Evolutionary conservation across 306 rosid genomes (phyloP), one percentile per base, ranked within the genome.

Genomic region (Gastrolobium villosum): DNA sequence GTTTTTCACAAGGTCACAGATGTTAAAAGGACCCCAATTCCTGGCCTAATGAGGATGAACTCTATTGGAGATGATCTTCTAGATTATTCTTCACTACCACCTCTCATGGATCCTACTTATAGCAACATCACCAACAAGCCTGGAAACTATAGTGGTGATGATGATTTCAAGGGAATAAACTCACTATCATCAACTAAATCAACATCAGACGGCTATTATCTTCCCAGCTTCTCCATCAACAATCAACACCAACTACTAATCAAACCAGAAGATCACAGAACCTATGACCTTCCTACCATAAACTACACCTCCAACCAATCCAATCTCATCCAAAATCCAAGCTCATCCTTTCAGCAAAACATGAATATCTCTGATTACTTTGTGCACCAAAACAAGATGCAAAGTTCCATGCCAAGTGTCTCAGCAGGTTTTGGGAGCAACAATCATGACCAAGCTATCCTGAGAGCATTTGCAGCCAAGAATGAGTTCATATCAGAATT

Each of bases 1-100:
- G 88, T 95, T 59, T 84, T 91, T 79, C 96, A 95, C 93, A 95
- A 95, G 86, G 89, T 75, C 85, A 66, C 80, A 5, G 93, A 84
- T 65, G 76, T 79, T 0, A 87, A 73, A 3, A 88, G 73, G 81
- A 57, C 72, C 5, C 73, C 48, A 35, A 65, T 60, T 60, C 76
- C 85, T 7, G 84, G 77, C 4, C 79, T 76, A 2, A 11, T 72
- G 49, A 90, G 91, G 66, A 80, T 82, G 9, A 85, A 88, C 75
- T 85, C 91, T 11, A 72, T 86, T 32, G 90, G 74, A n/a, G 90
- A 86, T 40, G 90, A 88, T 85, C 59, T 86, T 65, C 69, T 86
- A 35, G 92, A 89, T 73, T 82, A 52, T 48, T 84, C 97, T 26
- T 81, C 94, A 49, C 93, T 95, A 45, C 94, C 99, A 13, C 96